phyloP scores from a whole-genome alignment of 1,284 basidiomycete genomes.

The Rhizoctonia solani region DNA sequence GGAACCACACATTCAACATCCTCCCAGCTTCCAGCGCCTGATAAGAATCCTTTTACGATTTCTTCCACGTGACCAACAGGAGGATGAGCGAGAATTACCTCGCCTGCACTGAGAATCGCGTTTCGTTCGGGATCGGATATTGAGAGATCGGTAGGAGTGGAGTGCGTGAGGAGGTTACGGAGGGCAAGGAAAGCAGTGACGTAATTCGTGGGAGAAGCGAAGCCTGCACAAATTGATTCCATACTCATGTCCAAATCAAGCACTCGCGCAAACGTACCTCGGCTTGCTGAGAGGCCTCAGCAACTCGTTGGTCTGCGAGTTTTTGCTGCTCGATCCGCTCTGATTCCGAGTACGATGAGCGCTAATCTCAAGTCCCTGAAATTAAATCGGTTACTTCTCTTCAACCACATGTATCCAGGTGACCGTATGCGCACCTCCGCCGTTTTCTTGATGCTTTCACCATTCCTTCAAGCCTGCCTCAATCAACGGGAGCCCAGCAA shows the following conservation, averaged over 20 bases:
- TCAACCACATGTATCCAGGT: slow-evolving; percentile 1
- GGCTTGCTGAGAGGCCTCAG: slow-evolving; percentile 59
- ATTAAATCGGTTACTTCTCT: slow-evolving; percentile 51
- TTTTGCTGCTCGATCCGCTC: too few relatives aligned
- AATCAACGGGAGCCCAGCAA: slow-evolving; percentile 70
- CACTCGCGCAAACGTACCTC: slow-evolving; percentile 59
- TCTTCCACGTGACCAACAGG: slow-evolving; percentile 48
- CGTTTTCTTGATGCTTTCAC: slow-evolving; percentile 75
- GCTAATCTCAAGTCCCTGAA: neutral
- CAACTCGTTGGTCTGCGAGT: slow-evolving; percentile 52
- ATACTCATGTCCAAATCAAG: slow-evolving; percentile 1
- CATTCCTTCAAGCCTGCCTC: slow-evolving; percentile 80
- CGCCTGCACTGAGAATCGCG: slow-evolving; percentile 57
- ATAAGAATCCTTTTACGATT: slow-evolving; percentile 59
- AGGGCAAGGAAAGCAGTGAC: slow-evolving; percentile 67
- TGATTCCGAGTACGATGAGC: slow-evolving; percentile 44
- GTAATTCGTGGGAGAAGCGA: slow-evolving; percentile 50
- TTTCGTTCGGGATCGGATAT: slow-evolving; percentile 57
- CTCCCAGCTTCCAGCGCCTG: slow-evolving; percentile 43
- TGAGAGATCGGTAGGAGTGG: slow-evolving; percentile 43
- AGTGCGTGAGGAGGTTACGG: slow-evolving; percentile 57
- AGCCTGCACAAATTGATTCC: slow-evolving; percentile 45
- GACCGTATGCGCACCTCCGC: slow-evolving; percentile 67
- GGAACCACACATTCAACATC: slow-evolving; percentile 37
- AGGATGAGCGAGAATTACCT: slow-evolving; percentile 56